Base-by-base conservation (phyloP, 2,329 filamentous ascomycete species). In the Aspergillus sp. region DNA sequence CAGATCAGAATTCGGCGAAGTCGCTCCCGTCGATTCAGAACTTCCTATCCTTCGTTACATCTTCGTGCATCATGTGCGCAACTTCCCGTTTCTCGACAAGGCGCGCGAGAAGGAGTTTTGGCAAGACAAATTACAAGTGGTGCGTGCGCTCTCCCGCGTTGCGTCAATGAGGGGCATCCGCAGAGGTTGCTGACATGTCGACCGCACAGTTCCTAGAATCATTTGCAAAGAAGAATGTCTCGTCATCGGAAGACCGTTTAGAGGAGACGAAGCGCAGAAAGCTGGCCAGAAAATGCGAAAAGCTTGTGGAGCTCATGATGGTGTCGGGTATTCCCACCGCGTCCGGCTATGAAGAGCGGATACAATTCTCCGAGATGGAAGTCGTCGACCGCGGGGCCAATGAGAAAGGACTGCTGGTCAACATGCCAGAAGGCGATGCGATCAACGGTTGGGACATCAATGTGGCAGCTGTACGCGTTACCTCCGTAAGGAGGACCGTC, bases 231-330 rank as follows among this genome's bases (percentile, higher is more conserved):
- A 99, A 97, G 71, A 89, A 93, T 70, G 97, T 99, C 41, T 97
- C 93, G 2, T 96, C 92, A 5, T 97, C 93, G 4, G 94, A 97
- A 74, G 94, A 99, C 70, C 85, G 94, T 3, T 77, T 97, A 25
- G 94, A 99, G 74, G 91, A 97, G 73, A 97, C 94, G 9, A 99
- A 99, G 78, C 84, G 94, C 53, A 83, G 87, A 59, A 99, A 99
- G 73, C 77, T 99, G 59, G 93, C 94, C 3, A 80, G 87, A 63
- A 99, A 99, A 81, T 91, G 89, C 45, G 88, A 94, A 71, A 99
- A 99, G 77, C 78, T 99, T 53, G 90, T 99, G 10, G 94, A 99
- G 78, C 80, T 99, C 56, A 99, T 99, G 94, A 97, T 99, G 91
- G 94, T 99, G 7, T 97, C 93, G 6, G 94, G 94, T 34, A 88